Conservation (phyloP, 1,284 basidiomycete genomes). For the Porogramme epimiltina region DNA sequence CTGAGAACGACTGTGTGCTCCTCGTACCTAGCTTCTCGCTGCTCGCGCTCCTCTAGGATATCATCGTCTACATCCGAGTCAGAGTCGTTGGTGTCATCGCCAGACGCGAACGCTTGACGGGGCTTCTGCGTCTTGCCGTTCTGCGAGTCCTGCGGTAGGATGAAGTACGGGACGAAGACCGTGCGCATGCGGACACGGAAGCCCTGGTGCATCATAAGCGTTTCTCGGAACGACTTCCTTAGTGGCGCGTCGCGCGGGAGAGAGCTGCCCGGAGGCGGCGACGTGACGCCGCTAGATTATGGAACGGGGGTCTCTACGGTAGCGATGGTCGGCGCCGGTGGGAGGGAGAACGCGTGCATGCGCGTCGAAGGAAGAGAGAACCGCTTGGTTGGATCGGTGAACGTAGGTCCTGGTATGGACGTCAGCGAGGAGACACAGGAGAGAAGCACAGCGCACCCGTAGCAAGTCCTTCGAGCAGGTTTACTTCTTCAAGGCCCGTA, state of each 20-base stretch:
- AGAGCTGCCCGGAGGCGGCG: conserved; percentile 15
- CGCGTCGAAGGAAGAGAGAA: conserved; percentile 65
- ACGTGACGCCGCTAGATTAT: conserved; percentile 39
- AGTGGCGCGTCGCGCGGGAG: conserved; percentile 51
- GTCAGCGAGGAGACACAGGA: neutral
- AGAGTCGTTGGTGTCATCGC: conserved; percentile 15
- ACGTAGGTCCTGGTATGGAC: conserved; percentile 44
- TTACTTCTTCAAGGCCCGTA: conserved; percentile 74
- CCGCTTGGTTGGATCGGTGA: conserved; percentile 36
- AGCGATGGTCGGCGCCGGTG: conserved; percentile 45
- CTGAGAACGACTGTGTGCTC: conserved; percentile 85
- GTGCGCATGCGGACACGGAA: conserved; percentile 89
- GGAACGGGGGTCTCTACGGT: conserved; percentile 39
- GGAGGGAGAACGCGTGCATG: conserved; percentile 62
- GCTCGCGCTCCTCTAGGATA: conserved; percentile 51
- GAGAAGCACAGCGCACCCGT: conserved; percentile 40
- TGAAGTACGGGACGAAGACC: conserved; percentile 81
- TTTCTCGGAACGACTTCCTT: conserved; percentile 84
- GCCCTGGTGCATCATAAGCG: conserved; percentile 74
- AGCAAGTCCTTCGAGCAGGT: conserved; percentile 70
- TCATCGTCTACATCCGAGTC: conserved; percentile 43
- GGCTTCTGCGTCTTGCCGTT: conserved; percentile 13
- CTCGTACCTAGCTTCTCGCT: conserved; percentile 69
- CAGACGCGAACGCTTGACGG: neutral
- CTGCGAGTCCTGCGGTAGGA: conserved; percentile 42